Evolutionary conservation across 176 grass and related monocot species (phyloP).

Genomic region (Saccharum officinarum): DNA sequence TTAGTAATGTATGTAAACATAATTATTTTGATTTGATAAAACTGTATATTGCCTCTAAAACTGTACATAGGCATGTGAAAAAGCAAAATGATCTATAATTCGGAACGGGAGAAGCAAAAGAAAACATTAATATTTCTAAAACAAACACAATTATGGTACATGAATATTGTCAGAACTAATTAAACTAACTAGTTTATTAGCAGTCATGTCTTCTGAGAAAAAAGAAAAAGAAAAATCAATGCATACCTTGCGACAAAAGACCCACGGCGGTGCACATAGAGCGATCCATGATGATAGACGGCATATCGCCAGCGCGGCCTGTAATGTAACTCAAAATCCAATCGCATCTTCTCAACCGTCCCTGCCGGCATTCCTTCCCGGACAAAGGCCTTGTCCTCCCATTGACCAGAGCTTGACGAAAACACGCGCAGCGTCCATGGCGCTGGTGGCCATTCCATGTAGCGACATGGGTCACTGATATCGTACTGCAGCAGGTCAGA

Average conservation of each 20-base stretch:
- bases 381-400: background rate
- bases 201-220: too few species aligned
- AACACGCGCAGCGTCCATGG: background rate
- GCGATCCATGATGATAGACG: background rate
- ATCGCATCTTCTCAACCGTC: background rate
- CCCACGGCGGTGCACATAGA: background rate
- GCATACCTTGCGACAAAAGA: background rate
- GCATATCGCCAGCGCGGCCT: background rate
- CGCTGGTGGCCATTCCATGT: background rate
- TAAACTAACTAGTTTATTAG: background rate
- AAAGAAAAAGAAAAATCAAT: too few species aligned
- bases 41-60: background rate
- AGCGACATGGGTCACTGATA: background rate
- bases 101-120: too few species aligned
- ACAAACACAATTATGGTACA: too few species aligned
- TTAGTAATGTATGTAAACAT: background rate
- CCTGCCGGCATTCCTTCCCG: background rate
- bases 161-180: background rate
- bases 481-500: background rate
- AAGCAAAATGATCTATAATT: too few species aligned
- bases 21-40: background rate
- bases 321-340: too few species aligned
- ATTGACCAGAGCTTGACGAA: background rate
- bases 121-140: too few species aligned
- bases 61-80: too few species aligned